These are phyloP conservation scores for Cytospora mali DNA, from an alignment of 2,329 filamentous ascomycete species.

Conservation along the genomic window DNA sequence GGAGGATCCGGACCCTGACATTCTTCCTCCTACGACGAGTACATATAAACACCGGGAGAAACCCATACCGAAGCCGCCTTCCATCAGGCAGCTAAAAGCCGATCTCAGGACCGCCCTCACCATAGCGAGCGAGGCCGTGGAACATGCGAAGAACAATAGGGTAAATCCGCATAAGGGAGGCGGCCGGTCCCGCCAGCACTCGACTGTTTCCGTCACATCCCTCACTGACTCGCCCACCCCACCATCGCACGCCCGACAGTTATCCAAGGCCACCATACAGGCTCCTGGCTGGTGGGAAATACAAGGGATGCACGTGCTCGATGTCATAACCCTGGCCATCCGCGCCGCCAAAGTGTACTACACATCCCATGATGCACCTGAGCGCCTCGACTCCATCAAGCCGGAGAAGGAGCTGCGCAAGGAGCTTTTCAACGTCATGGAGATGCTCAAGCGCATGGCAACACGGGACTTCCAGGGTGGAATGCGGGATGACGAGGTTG, in stretches of 20 bases:
- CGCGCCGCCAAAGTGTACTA: conserved; percentile 96
- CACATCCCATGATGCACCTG: conserved; percentile 84
- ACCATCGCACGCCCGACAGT: conserved; percentile 27
- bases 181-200: conserved; percentile 32
- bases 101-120: conserved; percentile 68
- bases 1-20: conserved; percentile 67
- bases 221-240: conserved; percentile 28
- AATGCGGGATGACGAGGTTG: conserved; percentile 75
- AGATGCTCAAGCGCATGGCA: conserved; percentile 90
- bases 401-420: conserved; percentile 82
- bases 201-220: conserved; percentile 27
- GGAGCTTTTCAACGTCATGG: conserved; percentile 83
- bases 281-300: conserved; percentile 78
- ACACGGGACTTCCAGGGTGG: conserved; percentile 83
- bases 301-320: conserved; percentile 88
- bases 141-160: conserved; percentile 51
- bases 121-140: conserved; percentile 69
- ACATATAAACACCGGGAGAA: conserved; percentile 89
- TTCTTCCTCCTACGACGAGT: conserved; percentile 96
- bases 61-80: conserved; percentile 80
- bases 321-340: conserved; percentile 93
- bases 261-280: conserved; percentile 35
- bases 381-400: conserved; percentile 83
- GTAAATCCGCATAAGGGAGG: conserved; percentile 33
- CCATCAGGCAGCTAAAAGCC: conserved; percentile 74